Conservation (phyloP, 805 yeast species). For the Groenewaldozyma salmanticensis region DNA sequence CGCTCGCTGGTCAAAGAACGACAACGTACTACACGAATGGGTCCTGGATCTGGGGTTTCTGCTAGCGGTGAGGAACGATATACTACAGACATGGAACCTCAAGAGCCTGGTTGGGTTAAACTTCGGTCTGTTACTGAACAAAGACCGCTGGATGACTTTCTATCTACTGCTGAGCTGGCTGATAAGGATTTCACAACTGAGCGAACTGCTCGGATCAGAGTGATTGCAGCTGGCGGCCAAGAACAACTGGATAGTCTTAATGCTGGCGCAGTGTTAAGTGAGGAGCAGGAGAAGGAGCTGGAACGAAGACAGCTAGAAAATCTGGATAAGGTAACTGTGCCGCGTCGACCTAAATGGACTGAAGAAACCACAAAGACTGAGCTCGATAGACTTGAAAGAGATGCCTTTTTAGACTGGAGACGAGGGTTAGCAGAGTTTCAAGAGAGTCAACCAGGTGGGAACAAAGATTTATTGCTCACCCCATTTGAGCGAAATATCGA, state of each 20-base stretch:
- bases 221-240: slow-evolving; percentile 42
- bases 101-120: slow-evolving; percentile 55
- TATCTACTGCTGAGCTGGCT: slow-evolving; percentile 90
- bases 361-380: slow-evolving; percentile 59
- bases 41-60: slow-evolving; percentile 72
- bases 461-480: slow-evolving; percentile 75
- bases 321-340: slow-evolving; percentile 61
- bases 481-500: slow-evolving; percentile 96
- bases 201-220: slow-evolving; percentile 68
- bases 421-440: slow-evolving; percentile 77
- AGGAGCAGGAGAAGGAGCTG: slow-evolving; percentile 54
- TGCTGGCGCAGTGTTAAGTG: slow-evolving; percentile 44
- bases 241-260: slow-evolving; percentile 16
- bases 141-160: slow-evolving; percentile 84
- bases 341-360: slow-evolving; percentile 87
- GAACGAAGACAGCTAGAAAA: slow-evolving; percentile 43
- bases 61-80: slow-evolving; percentile 37
- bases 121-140: slow-evolving; percentile 93
- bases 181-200: slow-evolving; percentile 96
- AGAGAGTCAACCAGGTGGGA: slow-evolving; percentile 33
- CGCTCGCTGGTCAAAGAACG: slow-evolving; percentile 70
- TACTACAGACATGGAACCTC: slow-evolving; percentile 51
- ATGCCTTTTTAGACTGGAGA: slow-evolving; percentile 91
- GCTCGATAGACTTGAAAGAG: slow-evolving; percentile 78
- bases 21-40: slow-evolving; percentile 27